Percentiles rank a stretch among this genome's conserved stretches.
These are phyloP conservation scores for Lactarius hengduanensis DNA, from an alignment of 768 basidiomycete species.

Conservation along the genomic window DNA sequence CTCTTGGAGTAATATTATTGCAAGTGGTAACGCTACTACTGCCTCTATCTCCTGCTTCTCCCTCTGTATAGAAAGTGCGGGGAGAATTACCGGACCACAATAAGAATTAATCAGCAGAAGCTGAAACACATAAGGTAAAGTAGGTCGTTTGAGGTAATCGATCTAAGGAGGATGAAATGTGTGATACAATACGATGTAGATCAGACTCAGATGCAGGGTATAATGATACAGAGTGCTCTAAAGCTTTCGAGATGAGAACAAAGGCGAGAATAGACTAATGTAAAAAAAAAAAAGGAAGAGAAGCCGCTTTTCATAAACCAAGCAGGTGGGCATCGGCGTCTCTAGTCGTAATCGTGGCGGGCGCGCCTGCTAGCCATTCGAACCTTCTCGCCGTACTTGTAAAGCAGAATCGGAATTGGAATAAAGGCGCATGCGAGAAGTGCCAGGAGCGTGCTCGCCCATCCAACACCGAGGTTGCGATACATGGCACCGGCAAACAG, in stretches of 20 bases:
- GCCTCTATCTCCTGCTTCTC: too few species aligned
- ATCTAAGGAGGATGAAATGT: background rate
- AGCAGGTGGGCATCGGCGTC: background rate
- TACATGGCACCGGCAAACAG: constrained; percentile 32
- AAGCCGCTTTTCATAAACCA: background rate
- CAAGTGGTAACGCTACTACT: too few species aligned
- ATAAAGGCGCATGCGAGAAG: constrained; percentile 33
- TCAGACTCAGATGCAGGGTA: background rate
- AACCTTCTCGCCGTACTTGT: constrained; percentile 24
- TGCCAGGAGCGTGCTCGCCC: constrained; percentile 33
- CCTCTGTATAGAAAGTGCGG: too few species aligned
- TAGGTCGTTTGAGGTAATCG: background rate
- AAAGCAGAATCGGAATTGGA: constrained; percentile 29
- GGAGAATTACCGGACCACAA: background rate
- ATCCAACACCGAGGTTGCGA: constrained; percentile 32
- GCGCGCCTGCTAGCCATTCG: constrained; percentile 26
- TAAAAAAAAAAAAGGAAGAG: background rate
- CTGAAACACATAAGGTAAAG: too few species aligned
- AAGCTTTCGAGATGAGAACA: background rate
- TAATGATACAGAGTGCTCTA: background rate
- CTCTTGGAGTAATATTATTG: too few species aligned
- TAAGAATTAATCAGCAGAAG: background rate
- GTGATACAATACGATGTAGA: background rate
- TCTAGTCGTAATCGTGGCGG: constrained; percentile 27
- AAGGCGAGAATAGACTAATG: background rate